Evolutionary conservation across 2,329 filamentous ascomycete species (phyloP).

Genomic region (Verticillium tricorpus): DNA sequence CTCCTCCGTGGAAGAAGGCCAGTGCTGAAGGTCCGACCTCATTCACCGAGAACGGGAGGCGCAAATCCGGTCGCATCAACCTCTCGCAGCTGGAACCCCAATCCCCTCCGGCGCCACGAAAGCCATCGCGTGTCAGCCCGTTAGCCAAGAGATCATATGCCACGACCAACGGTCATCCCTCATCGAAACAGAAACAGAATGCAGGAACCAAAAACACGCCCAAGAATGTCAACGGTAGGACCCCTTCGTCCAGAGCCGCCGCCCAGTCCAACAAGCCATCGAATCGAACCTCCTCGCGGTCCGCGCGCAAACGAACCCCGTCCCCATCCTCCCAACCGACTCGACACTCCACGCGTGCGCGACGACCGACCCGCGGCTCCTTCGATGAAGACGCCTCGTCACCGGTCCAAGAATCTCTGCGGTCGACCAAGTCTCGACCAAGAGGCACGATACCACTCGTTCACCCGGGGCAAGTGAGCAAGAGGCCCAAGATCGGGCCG

Average conservation of each 20-base stretch:
- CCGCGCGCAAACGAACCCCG: slow-evolving; percentile 32
- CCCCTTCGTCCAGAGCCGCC: slow-evolving; percentile 8
- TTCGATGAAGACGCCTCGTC: slow-evolving; percentile 17
- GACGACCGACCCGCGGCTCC: slow-evolving; percentile 36
- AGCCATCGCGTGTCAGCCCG: slow-evolving; percentile 29
- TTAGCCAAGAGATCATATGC: slow-evolving; percentile 21
- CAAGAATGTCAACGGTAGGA: slow-evolving; percentile 20
- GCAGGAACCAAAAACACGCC: slow-evolving; percentile 23
- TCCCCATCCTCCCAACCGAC: slow-evolving; percentile 34
- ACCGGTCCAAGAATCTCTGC: slow-evolving; percentile 19
- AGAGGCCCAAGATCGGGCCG: slow-evolving; percentile 46
- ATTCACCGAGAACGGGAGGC: slow-evolving; percentile 68
- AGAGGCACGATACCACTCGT: slow-evolving; percentile 46
- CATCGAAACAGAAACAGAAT: slow-evolving; percentile 21
- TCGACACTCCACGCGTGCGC: slow-evolving; percentile 36
- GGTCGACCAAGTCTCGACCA: slow-evolving; percentile 25
- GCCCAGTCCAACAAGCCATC: slow-evolving; percentile 17
- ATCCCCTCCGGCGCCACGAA: slow-evolving; percentile 42
- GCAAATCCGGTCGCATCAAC: slow-evolving; percentile 64
- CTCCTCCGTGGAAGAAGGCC: slow-evolving; percentile 90
- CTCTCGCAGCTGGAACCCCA: slow-evolving; percentile 45
- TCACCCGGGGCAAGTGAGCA: slow-evolving; percentile 53
- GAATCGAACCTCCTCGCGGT: slow-evolving; percentile 26
- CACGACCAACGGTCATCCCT: slow-evolving; percentile 22
- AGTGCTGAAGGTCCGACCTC: slow-evolving; percentile 83